These are phyloP conservation scores for Echites panduratus DNA, from an alignment of 257 asterid genomes.

Conservation along the genomic window DNA sequence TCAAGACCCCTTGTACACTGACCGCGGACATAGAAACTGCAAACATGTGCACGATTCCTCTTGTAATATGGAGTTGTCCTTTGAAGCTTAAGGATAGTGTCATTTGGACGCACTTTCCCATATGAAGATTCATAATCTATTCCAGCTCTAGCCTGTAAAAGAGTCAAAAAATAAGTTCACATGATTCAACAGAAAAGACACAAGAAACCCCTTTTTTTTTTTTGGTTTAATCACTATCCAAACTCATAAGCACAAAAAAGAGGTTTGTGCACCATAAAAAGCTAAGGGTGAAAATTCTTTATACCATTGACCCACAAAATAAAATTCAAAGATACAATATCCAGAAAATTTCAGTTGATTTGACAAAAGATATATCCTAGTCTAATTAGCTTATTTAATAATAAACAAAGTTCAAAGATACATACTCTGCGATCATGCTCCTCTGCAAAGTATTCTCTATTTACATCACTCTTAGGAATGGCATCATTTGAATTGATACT, in stretches of 20 bases:
- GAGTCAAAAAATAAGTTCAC: conserved; percentile 7
- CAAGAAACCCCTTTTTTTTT: not conserved
- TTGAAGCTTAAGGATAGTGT: conserved; percentile 91
- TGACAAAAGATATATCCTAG: not conserved
- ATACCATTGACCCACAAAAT: not conserved
- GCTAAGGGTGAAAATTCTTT: not conserved
- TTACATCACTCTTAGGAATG: conserved; percentile 96
- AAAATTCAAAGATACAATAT: not conserved
- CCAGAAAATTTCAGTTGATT: not conserved
- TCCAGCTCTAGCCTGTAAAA: conserved; percentile 91
- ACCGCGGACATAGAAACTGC: conserved; percentile 95
- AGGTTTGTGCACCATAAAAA: not conserved
- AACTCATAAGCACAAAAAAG: not conserved
- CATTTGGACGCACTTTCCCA: conserved; percentile 86
- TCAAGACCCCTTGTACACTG: conserved; percentile 97
- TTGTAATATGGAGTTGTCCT: conserved; percentile 93
- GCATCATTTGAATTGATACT: conserved; percentile 82
- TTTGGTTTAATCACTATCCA: not conserved
- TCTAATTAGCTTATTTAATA: not conserved
- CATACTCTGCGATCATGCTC: conserved; percentile 96
- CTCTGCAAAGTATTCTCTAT: conserved; percentile 92
- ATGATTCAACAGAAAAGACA: not conserved
- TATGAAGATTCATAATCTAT: conserved; percentile 92
- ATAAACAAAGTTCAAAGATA: conserved; percentile 4
- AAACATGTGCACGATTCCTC: conserved; percentile 94